Conservation (phyloP, 345 rosid species). For the Euphorbia peplus region DNA sequence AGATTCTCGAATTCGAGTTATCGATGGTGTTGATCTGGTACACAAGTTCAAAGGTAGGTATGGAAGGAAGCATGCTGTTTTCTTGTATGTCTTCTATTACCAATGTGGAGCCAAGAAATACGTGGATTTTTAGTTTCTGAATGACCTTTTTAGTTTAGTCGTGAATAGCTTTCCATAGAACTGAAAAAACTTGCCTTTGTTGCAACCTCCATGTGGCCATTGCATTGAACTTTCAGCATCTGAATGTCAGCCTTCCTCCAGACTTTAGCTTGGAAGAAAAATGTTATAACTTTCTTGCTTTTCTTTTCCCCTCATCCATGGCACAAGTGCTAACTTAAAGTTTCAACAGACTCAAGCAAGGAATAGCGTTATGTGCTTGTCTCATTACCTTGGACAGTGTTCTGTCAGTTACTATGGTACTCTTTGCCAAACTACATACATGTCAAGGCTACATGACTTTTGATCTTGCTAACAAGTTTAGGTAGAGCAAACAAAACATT, state of each 20-base stretch:
- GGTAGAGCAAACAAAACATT: neutral
- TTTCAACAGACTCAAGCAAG: neutral
- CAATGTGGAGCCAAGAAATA: neutral
- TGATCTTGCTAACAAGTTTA: neutral
- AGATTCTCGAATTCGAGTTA: slow-evolving; percentile 85
- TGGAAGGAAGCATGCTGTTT: neutral
- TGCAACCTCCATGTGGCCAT: neutral
- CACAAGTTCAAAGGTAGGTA: slow-evolving; percentile 87
- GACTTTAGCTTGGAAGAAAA: neutral
- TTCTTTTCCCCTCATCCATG: neutral
- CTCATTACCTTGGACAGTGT: too few species aligned
- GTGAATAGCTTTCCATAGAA: neutral
- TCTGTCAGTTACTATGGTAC: too few species aligned
- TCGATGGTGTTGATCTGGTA: slow-evolving; percentile 73
- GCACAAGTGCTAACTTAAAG: neutral
- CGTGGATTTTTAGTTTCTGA: neutral
- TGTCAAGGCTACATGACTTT: neutral
- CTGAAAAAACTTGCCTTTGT: slow-evolving; percentile 4
- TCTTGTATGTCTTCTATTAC: neutral
- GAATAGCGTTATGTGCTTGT: too few species aligned
- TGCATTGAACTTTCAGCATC: neutral
- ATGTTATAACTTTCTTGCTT: too few species aligned
- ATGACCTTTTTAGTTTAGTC: neutral
- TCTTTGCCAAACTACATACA: too few species aligned
- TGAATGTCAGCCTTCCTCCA: neutral